Percentiles rank a stretch among this genome's conserved stretches.
Evolutionary conservation across 2,329 filamentous ascomycete species (phyloP).

Genomic region (Fusarium fujikuroi): DNA sequence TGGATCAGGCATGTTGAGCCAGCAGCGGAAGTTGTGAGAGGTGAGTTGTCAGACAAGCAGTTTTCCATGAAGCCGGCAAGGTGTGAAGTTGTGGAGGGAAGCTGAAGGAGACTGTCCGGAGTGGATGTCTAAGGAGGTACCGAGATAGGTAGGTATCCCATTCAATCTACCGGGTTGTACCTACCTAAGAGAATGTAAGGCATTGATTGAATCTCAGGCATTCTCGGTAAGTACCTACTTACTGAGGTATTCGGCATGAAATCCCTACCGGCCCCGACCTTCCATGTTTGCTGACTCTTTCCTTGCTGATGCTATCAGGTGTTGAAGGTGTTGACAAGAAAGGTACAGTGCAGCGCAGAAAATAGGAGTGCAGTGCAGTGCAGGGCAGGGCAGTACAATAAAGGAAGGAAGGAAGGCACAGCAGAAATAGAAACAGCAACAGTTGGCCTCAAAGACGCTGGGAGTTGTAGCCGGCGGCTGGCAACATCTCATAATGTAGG

Average conservation of each 20-base stretch:
- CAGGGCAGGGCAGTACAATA: neutral
- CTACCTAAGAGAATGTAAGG: neutral
- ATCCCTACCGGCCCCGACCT: slow-evolving; percentile 9
- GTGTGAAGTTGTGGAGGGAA: slow-evolving; percentile 3
- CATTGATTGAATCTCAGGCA: neutral
- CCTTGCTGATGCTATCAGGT: slow-evolving; percentile 10
- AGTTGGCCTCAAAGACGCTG: slow-evolving; percentile 35
- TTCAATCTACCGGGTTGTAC: neutral
- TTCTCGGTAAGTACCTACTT: too few relatives aligned
- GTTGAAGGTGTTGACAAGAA: slow-evolving; percentile 17
- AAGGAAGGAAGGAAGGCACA: slow-evolving; percentile 1
- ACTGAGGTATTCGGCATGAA: slow-evolving; percentile 1
- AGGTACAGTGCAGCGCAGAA: neutral
- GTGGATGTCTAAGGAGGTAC: neutral
- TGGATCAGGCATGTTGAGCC: neutral
- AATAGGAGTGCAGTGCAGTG: neutral
- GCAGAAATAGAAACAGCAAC: slow-evolving; percentile 8
- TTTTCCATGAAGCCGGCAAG: slow-evolving; percentile 3
- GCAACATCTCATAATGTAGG: slow-evolving; percentile 21
- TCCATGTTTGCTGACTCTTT: slow-evolving; percentile 6
- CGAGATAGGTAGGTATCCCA: neutral
- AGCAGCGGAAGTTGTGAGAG: neutral
- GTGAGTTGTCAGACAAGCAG: slow-evolving; percentile 19
- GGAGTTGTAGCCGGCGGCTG: slow-evolving; percentile 24
- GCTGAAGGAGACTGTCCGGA: neutral